Percentiles rank a stretch among this genome's conserved stretches.
Conservation (phyloP, 805 yeast genomes). For the Wickerhamomyces sydowiorum region DNA sequence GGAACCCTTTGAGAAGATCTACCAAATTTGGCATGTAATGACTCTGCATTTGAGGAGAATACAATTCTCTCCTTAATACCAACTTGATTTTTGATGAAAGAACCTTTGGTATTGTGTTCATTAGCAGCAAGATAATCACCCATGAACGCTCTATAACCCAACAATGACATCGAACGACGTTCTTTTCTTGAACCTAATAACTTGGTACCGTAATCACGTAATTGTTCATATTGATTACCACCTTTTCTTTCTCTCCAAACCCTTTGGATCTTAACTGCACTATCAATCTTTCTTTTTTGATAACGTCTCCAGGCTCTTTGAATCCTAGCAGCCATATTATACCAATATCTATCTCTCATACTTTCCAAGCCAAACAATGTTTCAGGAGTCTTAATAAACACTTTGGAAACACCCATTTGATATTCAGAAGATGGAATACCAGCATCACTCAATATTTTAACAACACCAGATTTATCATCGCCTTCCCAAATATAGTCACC, state of each 20-base stretch:
- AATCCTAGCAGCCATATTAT: slow-evolving; percentile 94
- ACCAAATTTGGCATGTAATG: slow-evolving; percentile 81
- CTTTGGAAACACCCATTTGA: slow-evolving; percentile 88
- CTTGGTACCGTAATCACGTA: slow-evolving; percentile 78
- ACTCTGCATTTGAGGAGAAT: slow-evolving; percentile 80
- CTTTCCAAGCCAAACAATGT: slow-evolving; percentile 92
- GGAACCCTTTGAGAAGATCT: slow-evolving; percentile 79
- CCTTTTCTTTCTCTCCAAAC: slow-evolving; percentile 77
- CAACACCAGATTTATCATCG: slow-evolving; percentile 47
- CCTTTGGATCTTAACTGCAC: slow-evolving; percentile 76
- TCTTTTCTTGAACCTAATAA: slow-evolving; percentile 73
- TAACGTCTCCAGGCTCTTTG: slow-evolving; percentile 96
- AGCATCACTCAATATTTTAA: slow-evolving; percentile 47
- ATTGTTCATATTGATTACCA: slow-evolving; percentile 76
- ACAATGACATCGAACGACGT: slow-evolving; percentile 79
- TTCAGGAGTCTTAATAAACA: slow-evolving; percentile 95
- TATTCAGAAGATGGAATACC: slow-evolving; percentile 75
- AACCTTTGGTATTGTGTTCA: slow-evolving; percentile 69
- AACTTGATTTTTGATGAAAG: slow-evolving; percentile 60
- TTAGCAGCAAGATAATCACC: slow-evolving; percentile 94
- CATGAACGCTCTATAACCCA: slow-evolving; percentile 84
- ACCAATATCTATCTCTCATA: slow-evolving; percentile 97
- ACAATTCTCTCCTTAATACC: slow-evolving; percentile 67
- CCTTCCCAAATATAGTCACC: slow-evolving; percentile 68
- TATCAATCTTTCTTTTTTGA: slow-evolving; percentile 73